Base-by-base conservation (phyloP, 495 filamentous ascomycete species). In the Bombardia bombarda region DNA sequence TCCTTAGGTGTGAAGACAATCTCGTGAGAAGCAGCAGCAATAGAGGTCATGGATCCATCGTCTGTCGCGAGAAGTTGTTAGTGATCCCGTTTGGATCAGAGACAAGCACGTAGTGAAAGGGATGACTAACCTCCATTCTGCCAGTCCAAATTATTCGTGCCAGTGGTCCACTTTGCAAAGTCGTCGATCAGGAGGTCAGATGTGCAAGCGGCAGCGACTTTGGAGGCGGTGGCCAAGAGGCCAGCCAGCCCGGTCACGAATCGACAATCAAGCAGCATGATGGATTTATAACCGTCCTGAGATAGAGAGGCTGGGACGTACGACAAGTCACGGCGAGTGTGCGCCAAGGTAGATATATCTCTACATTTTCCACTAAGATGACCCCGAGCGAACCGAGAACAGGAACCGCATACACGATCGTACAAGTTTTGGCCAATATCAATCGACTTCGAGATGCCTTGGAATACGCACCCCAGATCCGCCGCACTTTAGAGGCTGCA, bases 151-250 rank as follows among this genome's bases (percentile, higher is more conserved):
- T 58, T 65, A 47, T 80, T 81, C 32, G 56, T 55, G 46, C 77
- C 69, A 22, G 36, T 57, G 5, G 65, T 61, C 63, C 68, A 81
- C 26, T 67, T 65, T 12, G 70, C 54, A 53, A 76, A 81, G 58
- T 81, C 61, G 51, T 81, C 77, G 45, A 81, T 61, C n/a, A 75
- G 30, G 7, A 80, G 56, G 46, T 74, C 66, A 20, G 65, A 44
- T 33, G 57, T 65, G 57, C 77, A 80, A 19, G 65, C 66, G 21
- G 60, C 60, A 9, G 24, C 42, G 39, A 39, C 55, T 23, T 38
- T 31, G 30, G 50, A 20, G 46, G 50, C 52, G 19, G 8, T 33
- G 32, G 21, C 49, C 37, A 46, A 44, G 7, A 62, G 52, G 35
- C 45, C 49, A 32, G 47, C 55, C 34, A 63, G 32, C 42, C 57